Evolutionary conservation across 768 basidiomycete genomes (phyloP).

Genomic region (Hericium coralloides): DNA sequence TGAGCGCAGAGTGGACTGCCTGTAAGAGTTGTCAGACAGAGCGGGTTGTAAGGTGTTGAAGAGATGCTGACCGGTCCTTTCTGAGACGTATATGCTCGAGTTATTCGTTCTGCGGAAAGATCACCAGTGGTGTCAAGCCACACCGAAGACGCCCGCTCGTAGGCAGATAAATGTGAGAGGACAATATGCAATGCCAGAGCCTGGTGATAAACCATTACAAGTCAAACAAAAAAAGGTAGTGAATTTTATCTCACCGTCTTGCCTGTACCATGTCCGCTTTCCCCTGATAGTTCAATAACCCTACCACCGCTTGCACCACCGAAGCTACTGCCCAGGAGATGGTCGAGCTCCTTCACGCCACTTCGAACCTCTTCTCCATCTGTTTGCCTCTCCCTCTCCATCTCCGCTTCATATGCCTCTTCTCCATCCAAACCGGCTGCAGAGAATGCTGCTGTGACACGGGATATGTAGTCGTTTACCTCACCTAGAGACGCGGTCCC

Average conservation of each 20-base stretch:
- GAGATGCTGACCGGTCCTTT: slow-evolving; percentile 16
- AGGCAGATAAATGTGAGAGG: slow-evolving; percentile 38
- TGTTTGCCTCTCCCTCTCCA: slow-evolving; percentile 12
- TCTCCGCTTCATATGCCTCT: slow-evolving; percentile 20
- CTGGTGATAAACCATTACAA: slow-evolving; percentile 27
- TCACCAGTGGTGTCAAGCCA: slow-evolving; percentile 74
- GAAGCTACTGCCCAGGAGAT: slow-evolving; percentile 37
- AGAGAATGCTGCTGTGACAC: slow-evolving; percentile 4
- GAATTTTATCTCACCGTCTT: slow-evolving; percentile 49
- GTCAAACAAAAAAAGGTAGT: neutral
- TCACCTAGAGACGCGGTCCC: slow-evolving; percentile 8
- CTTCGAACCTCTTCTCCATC: slow-evolving; percentile 18
- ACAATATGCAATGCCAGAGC: slow-evolving; percentile 50
- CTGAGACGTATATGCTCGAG: slow-evolving; percentile 20
- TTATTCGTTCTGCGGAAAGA: slow-evolving; percentile 45
- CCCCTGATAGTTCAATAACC: slow-evolving; percentile 64
- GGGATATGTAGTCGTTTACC: slow-evolving; percentile 5
- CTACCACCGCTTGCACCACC: slow-evolving; percentile 27
- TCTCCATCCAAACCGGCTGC: slow-evolving; percentile 18
- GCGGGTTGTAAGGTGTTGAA: neutral
- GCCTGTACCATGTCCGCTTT: slow-evolving; percentile 40
- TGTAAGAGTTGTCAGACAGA: neutral
- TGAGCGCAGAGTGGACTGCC: neutral
- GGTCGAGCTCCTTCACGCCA: slow-evolving; percentile 44
- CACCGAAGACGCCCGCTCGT: slow-evolving; percentile 31